Evolutionary conservation across 495 filamentous ascomycete species (phyloP).

Genomic region (Xylaria bambusicola): DNA sequence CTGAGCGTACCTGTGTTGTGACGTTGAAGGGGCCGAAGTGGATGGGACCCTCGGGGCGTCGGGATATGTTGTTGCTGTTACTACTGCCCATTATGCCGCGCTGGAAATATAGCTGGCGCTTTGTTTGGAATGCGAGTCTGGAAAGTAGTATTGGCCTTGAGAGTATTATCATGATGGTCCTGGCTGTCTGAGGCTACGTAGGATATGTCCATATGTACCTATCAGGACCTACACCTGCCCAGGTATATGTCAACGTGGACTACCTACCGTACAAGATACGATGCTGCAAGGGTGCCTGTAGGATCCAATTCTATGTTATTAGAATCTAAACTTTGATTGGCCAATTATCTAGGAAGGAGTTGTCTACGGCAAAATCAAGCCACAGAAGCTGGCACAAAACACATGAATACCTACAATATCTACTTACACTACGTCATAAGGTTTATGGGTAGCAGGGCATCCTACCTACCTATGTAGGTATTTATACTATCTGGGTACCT

Average conservation of each 20-base stretch:
- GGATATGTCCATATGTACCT: neutral
- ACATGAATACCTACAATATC: too few relatives aligned
- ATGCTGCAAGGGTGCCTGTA: neutral
- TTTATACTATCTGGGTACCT: too few relatives aligned
- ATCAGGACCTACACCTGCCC: too few relatives aligned
- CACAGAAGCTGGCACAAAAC: too few relatives aligned
- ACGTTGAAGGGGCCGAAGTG: slow-evolving; percentile 68
- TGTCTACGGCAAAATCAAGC: too few relatives aligned
- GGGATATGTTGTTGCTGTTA: neutral
- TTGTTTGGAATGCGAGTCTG: neutral
- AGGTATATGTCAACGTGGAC: too few relatives aligned
- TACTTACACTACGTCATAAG: too few relatives aligned
- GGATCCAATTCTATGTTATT: too few relatives aligned
- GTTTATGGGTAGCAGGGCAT: too few relatives aligned
- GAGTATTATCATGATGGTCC: slow-evolving; percentile 8
- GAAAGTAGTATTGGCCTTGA: neutral
- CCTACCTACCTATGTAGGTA: neutral
- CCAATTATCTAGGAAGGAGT: too few relatives aligned
- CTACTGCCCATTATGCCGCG: slow-evolving; percentile 8
- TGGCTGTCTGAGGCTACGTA: neutral
- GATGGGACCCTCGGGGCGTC: slow-evolving; percentile 36
- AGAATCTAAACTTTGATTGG: too few relatives aligned
- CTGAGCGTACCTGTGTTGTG: slow-evolving; percentile 53
- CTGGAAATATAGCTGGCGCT: neutral
- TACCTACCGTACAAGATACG: neutral